These are phyloP conservation scores for Agaricus subrufescens DNA, from an alignment of 768 basidiomycete species.

Conservation along the genomic window DNA sequence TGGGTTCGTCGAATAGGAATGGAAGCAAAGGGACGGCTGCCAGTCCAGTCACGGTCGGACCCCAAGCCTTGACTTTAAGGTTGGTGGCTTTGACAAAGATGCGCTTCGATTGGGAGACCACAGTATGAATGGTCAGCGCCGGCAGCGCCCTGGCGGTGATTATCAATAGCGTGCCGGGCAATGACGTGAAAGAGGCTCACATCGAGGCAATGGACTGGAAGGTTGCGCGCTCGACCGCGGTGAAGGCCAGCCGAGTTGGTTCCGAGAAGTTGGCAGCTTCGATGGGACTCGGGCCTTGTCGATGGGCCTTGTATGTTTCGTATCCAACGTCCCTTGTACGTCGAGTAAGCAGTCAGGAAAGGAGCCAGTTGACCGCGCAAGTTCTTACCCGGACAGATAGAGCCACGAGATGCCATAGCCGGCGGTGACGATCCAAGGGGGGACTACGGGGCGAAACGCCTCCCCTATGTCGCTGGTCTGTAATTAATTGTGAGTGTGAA, in stretches of 20 bases:
- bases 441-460: slow-evolving; percentile 76
- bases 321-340: slow-evolving; percentile 62
- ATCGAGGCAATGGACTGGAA: slow-evolving; percentile 84
- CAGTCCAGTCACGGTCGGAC: slow-evolving; percentile 69
- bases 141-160: slow-evolving; percentile 60
- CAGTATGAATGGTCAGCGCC: slow-evolving; percentile 81
- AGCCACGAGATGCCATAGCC: slow-evolving; percentile 82
- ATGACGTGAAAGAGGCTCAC: slow-evolving; percentile 33
- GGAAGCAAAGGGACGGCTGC: slow-evolving; percentile 72
- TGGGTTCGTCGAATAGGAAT: slow-evolving; percentile 76
- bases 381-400: slow-evolving; percentile 55
- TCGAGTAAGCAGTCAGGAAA: not conserved
- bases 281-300: slow-evolving; percentile 58
- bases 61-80: slow-evolving; percentile 62
- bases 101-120: slow-evolving; percentile 69
- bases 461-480: slow-evolving; percentile 83
- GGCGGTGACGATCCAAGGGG: slow-evolving; percentile 64
- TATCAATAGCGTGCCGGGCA: slow-evolving; percentile 7
- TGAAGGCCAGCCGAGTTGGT: slow-evolving; percentile 58
- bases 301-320: slow-evolving; percentile 75
- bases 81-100: slow-evolving; percentile 58
- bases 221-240: slow-evolving; percentile 70
- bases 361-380: not conserved
- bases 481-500: slow-evolving; percentile 15
- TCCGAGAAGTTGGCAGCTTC: slow-evolving; percentile 72